These are phyloP conservation scores for Trichophyton simii DNA, from an alignment of 2,329 filamentous ascomycete species.

Conservation along the genomic window DNA sequence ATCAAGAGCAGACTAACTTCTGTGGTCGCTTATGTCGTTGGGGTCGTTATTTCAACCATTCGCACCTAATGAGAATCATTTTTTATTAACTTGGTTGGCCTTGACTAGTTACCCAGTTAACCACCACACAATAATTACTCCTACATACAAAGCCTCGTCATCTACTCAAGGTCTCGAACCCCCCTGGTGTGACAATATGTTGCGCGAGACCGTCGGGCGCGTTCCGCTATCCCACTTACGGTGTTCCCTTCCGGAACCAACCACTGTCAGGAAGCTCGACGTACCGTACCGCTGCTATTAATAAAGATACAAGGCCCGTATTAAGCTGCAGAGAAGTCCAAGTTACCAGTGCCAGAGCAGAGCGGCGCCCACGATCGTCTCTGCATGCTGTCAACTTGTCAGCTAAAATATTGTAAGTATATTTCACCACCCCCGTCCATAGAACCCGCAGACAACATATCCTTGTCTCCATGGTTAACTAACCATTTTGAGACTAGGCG, in stretches of 20 bases:
- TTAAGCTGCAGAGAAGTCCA: neutral
- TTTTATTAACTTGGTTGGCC: no score
- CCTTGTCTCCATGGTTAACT: neutral
- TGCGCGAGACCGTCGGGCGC: neutral
- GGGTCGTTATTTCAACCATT: no score
- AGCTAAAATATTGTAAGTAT: neutral
- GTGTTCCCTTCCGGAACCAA: neutral
- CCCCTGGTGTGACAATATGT: neutral
- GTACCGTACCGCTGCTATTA: neutral
- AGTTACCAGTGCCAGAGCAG: neutral
- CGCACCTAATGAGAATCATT: no score
- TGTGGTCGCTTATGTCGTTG: no score
- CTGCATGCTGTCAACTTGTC: neutral
- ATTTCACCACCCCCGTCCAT: neutral
- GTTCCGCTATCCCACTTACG: neutral
- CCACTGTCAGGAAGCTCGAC: neutral
- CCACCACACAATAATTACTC: neutral
- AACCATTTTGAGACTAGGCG: neutral
- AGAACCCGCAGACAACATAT: neutral
- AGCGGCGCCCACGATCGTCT: neutral
- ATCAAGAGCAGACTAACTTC: no score
- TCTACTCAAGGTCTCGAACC: no score
- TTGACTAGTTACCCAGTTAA: neutral
- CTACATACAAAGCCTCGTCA: neutral
- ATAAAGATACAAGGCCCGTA: neutral